These are phyloP conservation scores for Phanerochaete sordida DNA, from an alignment of 768 basidiomycete species.

Conservation along the genomic window DNA sequence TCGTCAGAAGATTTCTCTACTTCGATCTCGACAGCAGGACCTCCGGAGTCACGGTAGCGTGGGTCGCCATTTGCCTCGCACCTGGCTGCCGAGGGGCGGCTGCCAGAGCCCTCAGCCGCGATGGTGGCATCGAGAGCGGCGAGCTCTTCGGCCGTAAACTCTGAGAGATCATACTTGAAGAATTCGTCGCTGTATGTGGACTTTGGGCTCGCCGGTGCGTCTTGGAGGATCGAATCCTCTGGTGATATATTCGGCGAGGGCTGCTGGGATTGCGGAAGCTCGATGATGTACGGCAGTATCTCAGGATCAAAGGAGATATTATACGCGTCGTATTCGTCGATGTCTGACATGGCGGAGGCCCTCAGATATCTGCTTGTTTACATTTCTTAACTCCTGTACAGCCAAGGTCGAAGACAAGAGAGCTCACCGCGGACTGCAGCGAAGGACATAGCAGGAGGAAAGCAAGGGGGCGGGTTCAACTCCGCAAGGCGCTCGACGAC, in stretches of 20 bases:
- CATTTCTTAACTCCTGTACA: background rate
- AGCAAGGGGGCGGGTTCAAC: background rate
- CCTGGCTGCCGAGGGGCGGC: background rate
- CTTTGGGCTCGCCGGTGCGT: background rate
- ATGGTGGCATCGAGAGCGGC: slow-evolving; percentile 41
- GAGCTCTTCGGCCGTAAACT: slow-evolving; percentile 58
- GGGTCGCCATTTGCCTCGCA: background rate
- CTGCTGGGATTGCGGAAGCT: background rate
- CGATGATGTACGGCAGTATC: slow-evolving; percentile 16
- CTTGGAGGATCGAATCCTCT: background rate
- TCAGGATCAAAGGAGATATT: slow-evolving; percentile 16
- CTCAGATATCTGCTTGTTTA: background rate
- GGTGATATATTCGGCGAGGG: background rate
- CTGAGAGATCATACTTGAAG: slow-evolving; percentile 47
- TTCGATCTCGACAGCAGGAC: slow-evolving; percentile 22
- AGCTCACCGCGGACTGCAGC: background rate
- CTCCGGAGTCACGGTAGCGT: slow-evolving; percentile 9
- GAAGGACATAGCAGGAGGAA: background rate
- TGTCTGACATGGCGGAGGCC: slow-evolving; percentile 10
- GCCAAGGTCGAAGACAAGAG: background rate
- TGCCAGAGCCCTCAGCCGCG: background rate
- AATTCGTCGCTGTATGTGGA: slow-evolving; percentile 35
- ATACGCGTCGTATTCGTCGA: slow-evolving; percentile 24
- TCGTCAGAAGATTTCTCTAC: slow-evolving; percentile 17
- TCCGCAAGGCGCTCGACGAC: background rate